Conservation (phyloP, 257 asterid species). For the Solanum virginianum region DNA sequence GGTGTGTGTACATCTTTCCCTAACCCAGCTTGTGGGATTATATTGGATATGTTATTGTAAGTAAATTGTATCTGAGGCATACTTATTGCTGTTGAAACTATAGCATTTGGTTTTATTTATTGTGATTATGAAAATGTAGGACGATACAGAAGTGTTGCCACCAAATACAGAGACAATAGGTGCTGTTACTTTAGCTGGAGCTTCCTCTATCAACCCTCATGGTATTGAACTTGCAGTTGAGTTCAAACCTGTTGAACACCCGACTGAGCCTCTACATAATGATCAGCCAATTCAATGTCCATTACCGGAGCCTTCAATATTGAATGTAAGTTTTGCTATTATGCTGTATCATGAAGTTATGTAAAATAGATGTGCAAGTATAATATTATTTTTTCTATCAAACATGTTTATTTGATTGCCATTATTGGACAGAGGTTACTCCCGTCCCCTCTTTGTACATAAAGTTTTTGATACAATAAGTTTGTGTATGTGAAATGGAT, state of each 20-base stretch:
- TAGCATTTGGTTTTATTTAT: background rate
- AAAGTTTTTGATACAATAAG: background rate
- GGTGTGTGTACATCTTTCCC: background rate
- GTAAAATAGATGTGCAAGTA: background rate
- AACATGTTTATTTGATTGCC: background rate
- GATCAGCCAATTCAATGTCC: conserved; percentile 88
- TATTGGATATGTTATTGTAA: background rate
- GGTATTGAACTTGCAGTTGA: conserved; percentile 64
- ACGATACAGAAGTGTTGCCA: conserved; percentile 40
- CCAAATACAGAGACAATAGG: conserved; percentile 33
- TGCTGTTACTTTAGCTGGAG: conserved; percentile 20
- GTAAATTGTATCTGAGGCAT: background rate
- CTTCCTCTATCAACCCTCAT: conserved; percentile 37
- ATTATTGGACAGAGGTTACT: background rate
- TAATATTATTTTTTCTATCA: background rate
- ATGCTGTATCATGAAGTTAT: background rate
- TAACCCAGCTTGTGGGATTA: background rate
- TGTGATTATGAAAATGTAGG: conserved; percentile 19
- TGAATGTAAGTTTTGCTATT: conserved; percentile 41
- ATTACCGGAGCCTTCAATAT: conserved; percentile 82
- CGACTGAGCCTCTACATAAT: conserved; percentile 69
- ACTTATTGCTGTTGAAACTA: background rate
- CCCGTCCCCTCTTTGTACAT: background rate
- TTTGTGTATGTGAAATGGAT: background rate
- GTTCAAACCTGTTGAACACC: conserved; percentile 84